Percentiles rank a stretch among this genome's conserved stretches.
Evolutionary conservation across 768 basidiomycete genomes (phyloP).

Genomic region (Mycena amicta): DNA sequence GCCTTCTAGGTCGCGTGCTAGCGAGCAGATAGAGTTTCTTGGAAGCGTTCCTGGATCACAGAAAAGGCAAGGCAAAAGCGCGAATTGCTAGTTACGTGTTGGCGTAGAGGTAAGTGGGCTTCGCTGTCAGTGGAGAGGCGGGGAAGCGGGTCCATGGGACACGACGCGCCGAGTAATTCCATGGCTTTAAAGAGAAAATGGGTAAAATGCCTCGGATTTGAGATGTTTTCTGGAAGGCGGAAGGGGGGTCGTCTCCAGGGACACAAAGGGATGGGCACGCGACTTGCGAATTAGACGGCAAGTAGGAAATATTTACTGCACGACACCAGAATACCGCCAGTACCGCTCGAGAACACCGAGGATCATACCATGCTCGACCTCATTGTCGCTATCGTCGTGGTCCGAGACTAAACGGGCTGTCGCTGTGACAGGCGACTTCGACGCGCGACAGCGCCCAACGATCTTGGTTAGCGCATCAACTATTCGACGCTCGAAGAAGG

Average conservation of each 20-base stretch:
- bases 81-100: background rate
- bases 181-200: background rate
- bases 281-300: background rate
- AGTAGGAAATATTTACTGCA: background rate
- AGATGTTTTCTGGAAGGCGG: background rate
- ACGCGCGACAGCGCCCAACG: constrained; percentile 10
- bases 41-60: background rate
- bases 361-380: constrained; percentile 41
- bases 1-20: background rate
- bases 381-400: constrained; percentile 31
- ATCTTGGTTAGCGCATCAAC: constrained; percentile 14
- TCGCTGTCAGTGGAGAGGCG: background rate
- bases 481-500: constrained; percentile 8
- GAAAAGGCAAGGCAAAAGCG: background rate
- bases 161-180: background rate
- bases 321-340: constrained; percentile 24
- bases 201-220: background rate
- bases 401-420: constrained; percentile 6
- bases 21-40: background rate
- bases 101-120: background rate
- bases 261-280: background rate
- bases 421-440: constrained; percentile 2
- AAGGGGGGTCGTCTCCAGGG: background rate
- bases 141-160: background rate
- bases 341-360: constrained; percentile 41